Conservation (phyloP, 192 early-diverging fungal species). For the Entomortierella beljakovae region DNA sequence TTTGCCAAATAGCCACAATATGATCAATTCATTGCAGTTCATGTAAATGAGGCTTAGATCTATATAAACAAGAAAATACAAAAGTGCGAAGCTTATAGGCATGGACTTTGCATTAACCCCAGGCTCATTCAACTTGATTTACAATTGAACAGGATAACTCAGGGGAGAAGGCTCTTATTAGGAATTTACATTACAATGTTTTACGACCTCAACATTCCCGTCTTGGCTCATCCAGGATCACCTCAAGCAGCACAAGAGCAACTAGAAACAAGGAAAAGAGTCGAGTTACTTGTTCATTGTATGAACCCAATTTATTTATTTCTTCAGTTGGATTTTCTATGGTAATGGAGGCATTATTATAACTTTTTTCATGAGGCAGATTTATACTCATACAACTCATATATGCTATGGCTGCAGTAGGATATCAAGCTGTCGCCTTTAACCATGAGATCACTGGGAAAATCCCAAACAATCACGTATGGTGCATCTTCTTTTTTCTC, state of each 20-base stretch:
- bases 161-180: not conserved
- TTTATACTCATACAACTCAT: too few relatives aligned
- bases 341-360: not conserved
- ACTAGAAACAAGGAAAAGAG: conserved; percentile 56
- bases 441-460: conserved; percentile 64
- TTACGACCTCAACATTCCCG: conserved; percentile 68
- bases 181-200: conserved; percentile 53
- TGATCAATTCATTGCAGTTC: too few relatives aligned
- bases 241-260: conserved; percentile 40
- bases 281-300: conserved; percentile 62
- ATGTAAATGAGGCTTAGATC: not conserved
- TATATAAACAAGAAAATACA: not conserved
- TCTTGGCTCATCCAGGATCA: conserved; percentile 31
- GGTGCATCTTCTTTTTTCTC: not conserved
- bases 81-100: conserved; percentile 4
- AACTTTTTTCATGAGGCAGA: not conserved
- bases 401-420: conserved; percentile 51
- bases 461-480: conserved; percentile 51
- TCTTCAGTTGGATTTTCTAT: not conserved
- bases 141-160: not conserved
- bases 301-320: not conserved
- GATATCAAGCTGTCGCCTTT: conserved; percentile 68
- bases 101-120: conserved; percentile 2
- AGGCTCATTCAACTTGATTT: conserved; percentile 1
- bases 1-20: too few relatives aligned